Evolutionary conservation across 768 basidiomycete genomes (phyloP), one percentile per base, ranked within the genome.

Genomic region (Tephrocybe sp.): DNA sequence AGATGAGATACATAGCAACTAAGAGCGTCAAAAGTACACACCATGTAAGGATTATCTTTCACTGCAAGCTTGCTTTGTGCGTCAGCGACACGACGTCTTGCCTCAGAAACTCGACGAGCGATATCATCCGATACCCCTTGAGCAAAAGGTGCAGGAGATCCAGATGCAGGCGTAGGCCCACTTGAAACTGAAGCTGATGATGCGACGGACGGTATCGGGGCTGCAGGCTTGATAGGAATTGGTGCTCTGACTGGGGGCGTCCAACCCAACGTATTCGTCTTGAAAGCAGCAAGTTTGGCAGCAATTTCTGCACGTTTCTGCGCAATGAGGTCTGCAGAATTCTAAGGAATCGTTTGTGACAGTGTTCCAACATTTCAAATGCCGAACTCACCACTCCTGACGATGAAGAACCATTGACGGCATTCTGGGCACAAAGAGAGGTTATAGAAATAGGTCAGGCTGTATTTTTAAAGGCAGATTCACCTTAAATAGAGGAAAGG

Each of bases 1-100:
- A 51, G 17, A 14, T 28, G 8, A 28, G 11, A 34, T 43, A 38
- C 17, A 38, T 11, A 26, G 47, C 7, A 23, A 17, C 48, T 38
- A 6, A 23, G 15, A 28, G 24, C 25, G 1, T 5, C 6, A 30
- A 30, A 30, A n/a, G 25, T n/a, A 68, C 81, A 39, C 26, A 88
- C 92, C 81, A 93, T 85, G 74, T 96, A 95, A 0, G 92, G 93
- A 56, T 93, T 96, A 51, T 86, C 87, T 55, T 86, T 88, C 25
- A 86, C 71, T 0, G 85, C 81, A 17, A 85, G 77, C 58, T 86
- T 86, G 49, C 77, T 88, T 62, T 89, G 88, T 30, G 91, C 87
- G 37, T 90, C 89, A 0, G 88, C 85, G 0, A 96, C 91, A 47
- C 88, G 80, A 32, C 85, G 78, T 67, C 89, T 92, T 11, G 93